These are phyloP conservation scores for Colletotrichum aenigma DNA, from an alignment of 2,329 filamentous ascomycete genomes.

Conservation along the genomic window DNA sequence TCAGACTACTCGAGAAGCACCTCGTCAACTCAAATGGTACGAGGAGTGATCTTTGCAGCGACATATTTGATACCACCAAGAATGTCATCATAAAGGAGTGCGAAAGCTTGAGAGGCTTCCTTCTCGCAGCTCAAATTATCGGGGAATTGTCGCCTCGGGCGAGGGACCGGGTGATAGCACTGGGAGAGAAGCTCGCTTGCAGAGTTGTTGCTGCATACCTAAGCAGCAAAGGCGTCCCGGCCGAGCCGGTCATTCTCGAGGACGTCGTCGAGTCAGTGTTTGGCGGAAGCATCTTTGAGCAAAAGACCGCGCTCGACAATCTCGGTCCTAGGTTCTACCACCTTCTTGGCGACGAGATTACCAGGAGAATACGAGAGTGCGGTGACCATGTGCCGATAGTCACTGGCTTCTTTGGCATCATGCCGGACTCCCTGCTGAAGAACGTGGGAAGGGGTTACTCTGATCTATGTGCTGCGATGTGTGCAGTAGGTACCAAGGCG, in stretches of 20 bases:
- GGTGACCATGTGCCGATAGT: constrained; percentile 74
- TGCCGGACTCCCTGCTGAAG: constrained; percentile 87
- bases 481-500: constrained; percentile 84
- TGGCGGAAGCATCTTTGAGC: constrained; percentile 82
- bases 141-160: constrained; percentile 77
- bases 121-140: constrained; percentile 67
- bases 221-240: constrained; percentile 64
- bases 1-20: constrained; percentile 34
- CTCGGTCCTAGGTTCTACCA: constrained; percentile 75
- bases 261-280: constrained; percentile 85
- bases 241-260: constrained; percentile 29
- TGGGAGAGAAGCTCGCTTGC: constrained; percentile 95
- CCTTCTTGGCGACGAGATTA: constrained; percentile 63
- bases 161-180: constrained; percentile 88
- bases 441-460: constrained; percentile 93
- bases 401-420: constrained; percentile 95
- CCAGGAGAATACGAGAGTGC: constrained; percentile 68
- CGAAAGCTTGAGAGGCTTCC: constrained; percentile 76
- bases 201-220: constrained; percentile 87
- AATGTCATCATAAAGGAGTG: constrained; percentile 74
- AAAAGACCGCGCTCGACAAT: constrained; percentile 63
- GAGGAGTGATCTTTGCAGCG: constrained; percentile 79
- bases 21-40: constrained; percentile 72
- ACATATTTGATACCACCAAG: constrained; percentile 78
- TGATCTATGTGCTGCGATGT: constrained; percentile 90